Conservation (phyloP, 2,329 filamentous ascomycete genomes). For the Incumbomyces delicatus region DNA sequence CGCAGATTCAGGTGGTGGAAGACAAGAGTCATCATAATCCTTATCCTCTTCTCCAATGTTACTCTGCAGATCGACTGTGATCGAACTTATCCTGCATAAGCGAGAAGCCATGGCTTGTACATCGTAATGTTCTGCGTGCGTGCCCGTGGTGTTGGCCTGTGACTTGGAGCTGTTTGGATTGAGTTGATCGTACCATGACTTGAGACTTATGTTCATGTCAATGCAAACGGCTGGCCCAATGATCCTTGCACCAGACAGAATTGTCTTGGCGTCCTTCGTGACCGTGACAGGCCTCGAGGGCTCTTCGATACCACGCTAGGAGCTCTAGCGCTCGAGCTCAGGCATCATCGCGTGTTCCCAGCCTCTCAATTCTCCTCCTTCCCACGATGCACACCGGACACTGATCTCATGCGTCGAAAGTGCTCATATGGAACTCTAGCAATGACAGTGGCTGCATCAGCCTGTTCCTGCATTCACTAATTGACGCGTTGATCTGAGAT, state of each 20-base stretch:
- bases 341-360: slow-evolving; percentile 15
- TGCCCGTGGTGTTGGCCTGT: too few species aligned
- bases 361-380: slow-evolving; percentile 18
- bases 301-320: slow-evolving; percentile 10
- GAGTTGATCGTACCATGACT: too few species aligned
- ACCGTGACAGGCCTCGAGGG: slow-evolving; percentile 19
- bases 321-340: background rate
- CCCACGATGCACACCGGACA: slow-evolving; percentile 11
- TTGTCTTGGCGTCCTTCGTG: slow-evolving; percentile 10
- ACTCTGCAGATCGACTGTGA: background rate
- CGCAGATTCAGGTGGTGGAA: slow-evolving; percentile 1
- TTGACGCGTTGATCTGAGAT: background rate
- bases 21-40: slow-evolving; percentile 3
- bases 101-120: too few species aligned
- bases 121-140: too few species aligned
- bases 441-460: slow-evolving; percentile 1
- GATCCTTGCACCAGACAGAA: slow-evolving; percentile 18
- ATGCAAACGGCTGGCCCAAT: too few species aligned
- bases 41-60: slow-evolving; percentile 3
- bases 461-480: slow-evolving; percentile 5
- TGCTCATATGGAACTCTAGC: background rate
- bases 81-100: background rate
- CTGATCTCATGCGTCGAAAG: slow-evolving; percentile 4
- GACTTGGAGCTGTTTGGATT: too few species aligned
- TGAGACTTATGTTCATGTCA: too few species aligned